Evolutionary conservation across 2,329 filamentous ascomycete species (phyloP).

Genomic region (Raffaelea deltoideospora): DNA sequence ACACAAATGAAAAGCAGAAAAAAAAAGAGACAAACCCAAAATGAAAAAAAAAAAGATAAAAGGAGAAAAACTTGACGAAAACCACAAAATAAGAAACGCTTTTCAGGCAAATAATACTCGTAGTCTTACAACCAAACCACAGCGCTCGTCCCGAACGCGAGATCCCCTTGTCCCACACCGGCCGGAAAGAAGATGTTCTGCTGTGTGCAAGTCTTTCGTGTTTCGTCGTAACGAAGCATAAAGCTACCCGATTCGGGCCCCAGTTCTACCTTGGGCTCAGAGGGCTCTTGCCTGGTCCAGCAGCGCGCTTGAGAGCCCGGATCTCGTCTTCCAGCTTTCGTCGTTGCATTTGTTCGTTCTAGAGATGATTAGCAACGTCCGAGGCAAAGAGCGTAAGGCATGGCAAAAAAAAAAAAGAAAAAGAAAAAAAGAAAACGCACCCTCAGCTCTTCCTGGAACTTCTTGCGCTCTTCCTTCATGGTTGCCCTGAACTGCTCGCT

Average conservation of each 20-base stretch:
- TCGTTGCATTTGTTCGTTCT: conserved; percentile 34
- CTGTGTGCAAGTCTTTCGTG: neutral
- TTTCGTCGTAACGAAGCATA: neutral
- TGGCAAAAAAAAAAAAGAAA: neutral
- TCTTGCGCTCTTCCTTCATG: conserved; percentile 41
- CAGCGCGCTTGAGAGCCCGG: conserved; percentile 24
- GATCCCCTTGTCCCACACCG: too few species aligned
- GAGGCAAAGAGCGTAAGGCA: neutral
- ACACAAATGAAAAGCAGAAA: too few species aligned
- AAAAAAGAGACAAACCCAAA: neutral
- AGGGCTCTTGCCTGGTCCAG: conserved; percentile 26
- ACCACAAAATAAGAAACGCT: conserved; percentile 5
- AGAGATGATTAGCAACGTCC: conserved; percentile 15
- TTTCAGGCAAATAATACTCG: too few species aligned
- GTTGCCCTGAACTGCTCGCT: conserved; percentile 41
- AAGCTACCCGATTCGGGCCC: neutral
- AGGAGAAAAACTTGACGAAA: neutral
- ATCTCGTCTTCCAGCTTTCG: conserved; percentile 37
- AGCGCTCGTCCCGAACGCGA: too few species aligned
- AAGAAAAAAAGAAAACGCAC: conserved; percentile 17
- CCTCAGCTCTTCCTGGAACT: conserved; percentile 38
- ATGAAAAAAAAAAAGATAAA: conserved; percentile 1
- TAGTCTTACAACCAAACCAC: too few species aligned
- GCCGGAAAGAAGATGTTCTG: conserved; percentile 2
- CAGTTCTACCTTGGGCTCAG: conserved; percentile 20